Percentiles rank a stretch among this genome's conserved stretches.
phyloP scores from a whole-genome alignment of 169 alveolate species.

The Plasmodium coatneyi region DNA sequence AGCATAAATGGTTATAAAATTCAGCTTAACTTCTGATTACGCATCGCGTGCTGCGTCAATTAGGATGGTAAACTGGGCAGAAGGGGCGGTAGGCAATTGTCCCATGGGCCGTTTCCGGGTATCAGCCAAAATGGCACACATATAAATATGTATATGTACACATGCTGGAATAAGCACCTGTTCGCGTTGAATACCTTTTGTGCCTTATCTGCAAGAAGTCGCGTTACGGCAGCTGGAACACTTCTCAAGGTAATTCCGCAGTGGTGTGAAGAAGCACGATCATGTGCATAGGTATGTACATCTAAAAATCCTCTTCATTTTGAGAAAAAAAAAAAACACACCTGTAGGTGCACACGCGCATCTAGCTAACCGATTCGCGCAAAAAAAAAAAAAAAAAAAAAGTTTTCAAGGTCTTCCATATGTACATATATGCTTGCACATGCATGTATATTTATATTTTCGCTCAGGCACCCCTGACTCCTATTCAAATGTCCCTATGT shows the following conservation, averaged over 20 bases:
- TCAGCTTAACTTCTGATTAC: not conserved
- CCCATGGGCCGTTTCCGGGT: not conserved
- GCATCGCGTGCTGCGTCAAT: not conserved
- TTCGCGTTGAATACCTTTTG: not conserved
- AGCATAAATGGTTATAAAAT: not conserved
- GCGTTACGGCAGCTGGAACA: not conserved
- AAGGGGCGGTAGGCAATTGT: not conserved
- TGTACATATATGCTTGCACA: not conserved
- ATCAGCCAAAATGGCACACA: not conserved
- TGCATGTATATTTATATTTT: not conserved
- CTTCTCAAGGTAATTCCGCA: not conserved
- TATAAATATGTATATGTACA: not conserved
- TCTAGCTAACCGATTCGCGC: not conserved
- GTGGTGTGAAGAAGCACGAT: not conserved
- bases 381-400: not conserved
- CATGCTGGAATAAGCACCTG: not conserved
- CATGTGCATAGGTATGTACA: not conserved
- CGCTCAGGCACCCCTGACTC: slow-evolving; percentile 1
- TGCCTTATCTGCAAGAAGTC: not conserved
- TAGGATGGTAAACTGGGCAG: not conserved
- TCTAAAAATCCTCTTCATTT: not conserved
- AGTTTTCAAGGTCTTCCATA: not conserved
- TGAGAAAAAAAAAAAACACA: not conserved
- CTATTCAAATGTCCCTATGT: not conserved
- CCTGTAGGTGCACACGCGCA: not conserved